A percentile compares a stretch with the other conserved stretches of the same genome.
phyloP scores from a whole-genome alignment of 805 yeast species.

The Candida quercuum region DNA sequence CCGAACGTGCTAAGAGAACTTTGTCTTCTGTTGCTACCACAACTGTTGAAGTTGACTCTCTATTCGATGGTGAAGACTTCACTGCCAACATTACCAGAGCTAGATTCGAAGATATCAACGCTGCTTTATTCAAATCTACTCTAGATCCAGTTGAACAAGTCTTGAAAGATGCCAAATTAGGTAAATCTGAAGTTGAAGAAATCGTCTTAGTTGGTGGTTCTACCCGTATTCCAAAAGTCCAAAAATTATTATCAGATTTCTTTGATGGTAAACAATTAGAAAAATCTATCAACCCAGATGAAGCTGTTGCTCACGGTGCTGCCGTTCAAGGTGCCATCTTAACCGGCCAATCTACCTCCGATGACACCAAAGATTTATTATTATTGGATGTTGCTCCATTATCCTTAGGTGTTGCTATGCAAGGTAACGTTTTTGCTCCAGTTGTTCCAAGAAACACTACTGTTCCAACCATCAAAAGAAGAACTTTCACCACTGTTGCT shows the following conservation, averaged over 20 bases:
- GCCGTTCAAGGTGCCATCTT: constrained; percentile 99
- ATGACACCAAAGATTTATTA: constrained; percentile 91
- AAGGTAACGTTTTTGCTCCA: constrained; percentile 98
- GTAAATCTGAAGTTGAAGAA: constrained; percentile 84
- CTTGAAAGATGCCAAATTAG: constrained; percentile 82
- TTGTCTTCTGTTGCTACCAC: constrained; percentile 95
- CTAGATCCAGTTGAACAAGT: constrained; percentile 93
- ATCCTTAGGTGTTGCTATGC: constrained; percentile 99
- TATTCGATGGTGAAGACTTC: constrained; percentile 94
- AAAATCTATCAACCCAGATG: constrained; percentile 97
- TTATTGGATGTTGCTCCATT: constrained; percentile 97
- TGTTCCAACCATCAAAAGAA: constrained; percentile 97
- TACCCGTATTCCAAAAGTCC: constrained; percentile 98
- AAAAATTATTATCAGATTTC: constrained; percentile 89
- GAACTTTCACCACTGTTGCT: constrained; percentile 97
- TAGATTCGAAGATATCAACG: constrained; percentile 94
- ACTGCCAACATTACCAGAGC: constrained; percentile 93
- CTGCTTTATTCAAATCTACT: constrained; percentile 88
- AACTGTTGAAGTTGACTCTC: constrained; percentile 93
- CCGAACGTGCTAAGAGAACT: constrained; percentile 99
- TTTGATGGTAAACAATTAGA: constrained; percentile 95
- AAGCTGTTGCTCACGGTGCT: constrained; percentile 99
- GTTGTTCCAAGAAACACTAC: constrained; percentile 99
- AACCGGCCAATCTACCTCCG: constrained; percentile 86
- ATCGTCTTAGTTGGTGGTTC: constrained; percentile 98